Evolutionary conservation across 768 basidiomycete genomes (phyloP), one percentile per base, ranked within the genome.

Genomic region (Boletus subparvulus): DNA sequence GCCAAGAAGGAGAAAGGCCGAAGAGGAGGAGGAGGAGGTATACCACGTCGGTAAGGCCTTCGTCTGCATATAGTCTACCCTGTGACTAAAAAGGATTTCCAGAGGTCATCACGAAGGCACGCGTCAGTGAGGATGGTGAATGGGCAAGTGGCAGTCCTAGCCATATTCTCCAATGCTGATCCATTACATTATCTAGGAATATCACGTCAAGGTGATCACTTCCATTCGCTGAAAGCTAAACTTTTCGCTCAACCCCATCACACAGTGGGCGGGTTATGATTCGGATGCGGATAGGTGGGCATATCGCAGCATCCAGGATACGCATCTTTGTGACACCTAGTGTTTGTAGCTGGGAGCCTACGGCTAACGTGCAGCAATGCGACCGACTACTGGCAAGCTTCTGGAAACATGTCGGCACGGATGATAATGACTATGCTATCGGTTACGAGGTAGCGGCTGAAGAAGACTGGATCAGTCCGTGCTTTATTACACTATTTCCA

Each of bases 231-330:
- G 24, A 46, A 36, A 10, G 11, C 16, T 14, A 14, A n/a, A 13
- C 30, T 10, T 47, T 5, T 47, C 50, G 54, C 56, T 58, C 51
- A 57, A 52, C 47, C 21, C 28, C 26, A 47, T 52, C 30, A 28
- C n/a, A 33, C 53, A 90, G 88, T 90, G 88, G 88, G 83, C 77
- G 12, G 81, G 80, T 10, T 90, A 88, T 65, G 73, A 68, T 49
- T 80, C 81, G 0, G 78, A 77, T 32, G 74, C 77, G 1, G 80
- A 88, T 59, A 87, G 77, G 88, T 85, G 60, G 32, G 74, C 40
- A 32, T 35, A 32, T 35, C 41, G 33, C 52, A 16, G 16, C 24
- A 19, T 51, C 19, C 17, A n/a, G 42, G 50, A 33, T 7, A n/a
- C 39, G 37, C 41, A 24, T 28, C 55, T 50, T 41, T 16, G 26